These are phyloP conservation scores for Cladosporium sphaerospermum DNA, from an alignment of 2,329 filamentous ascomycete species.

Conservation along the genomic window DNA sequence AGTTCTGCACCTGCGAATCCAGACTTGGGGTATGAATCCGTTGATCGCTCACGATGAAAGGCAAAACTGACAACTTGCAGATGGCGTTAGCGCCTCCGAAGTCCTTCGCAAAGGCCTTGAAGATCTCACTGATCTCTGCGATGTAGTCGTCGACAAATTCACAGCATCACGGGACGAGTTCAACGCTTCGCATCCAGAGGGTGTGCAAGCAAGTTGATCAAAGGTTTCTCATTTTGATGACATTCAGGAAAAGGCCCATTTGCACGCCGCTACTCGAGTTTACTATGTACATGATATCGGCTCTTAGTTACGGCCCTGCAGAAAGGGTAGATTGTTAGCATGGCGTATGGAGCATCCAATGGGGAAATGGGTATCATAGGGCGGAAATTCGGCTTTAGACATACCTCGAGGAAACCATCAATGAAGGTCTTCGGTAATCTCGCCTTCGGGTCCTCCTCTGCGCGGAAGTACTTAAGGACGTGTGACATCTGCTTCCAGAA, in stretches of 20 bases:
- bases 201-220: constrained; percentile 10
- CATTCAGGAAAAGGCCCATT: neutral
- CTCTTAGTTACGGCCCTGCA: constrained; percentile 23
- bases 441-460: constrained; percentile 70
- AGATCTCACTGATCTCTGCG: constrained; percentile 86
- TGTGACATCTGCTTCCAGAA: constrained; percentile 98
- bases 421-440: constrained; percentile 86
- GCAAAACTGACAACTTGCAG: constrained; percentile 39
- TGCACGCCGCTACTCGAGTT: constrained; percentile 9
- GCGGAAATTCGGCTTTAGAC: constrained; percentile 27
- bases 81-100: constrained; percentile 71
- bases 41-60: constrained; percentile 26
- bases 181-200: constrained; percentile 31
- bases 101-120: constrained; percentile 84
- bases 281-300: constrained; percentile 11
- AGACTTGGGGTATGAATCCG: constrained; percentile 74
- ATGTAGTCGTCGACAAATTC: constrained; percentile 90
- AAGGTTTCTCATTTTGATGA: constrained; percentile 3
- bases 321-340: constrained; percentile 7
- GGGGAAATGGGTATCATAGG: neutral
- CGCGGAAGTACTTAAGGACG: constrained; percentile 93
- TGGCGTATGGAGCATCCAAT: constrained; percentile 1
- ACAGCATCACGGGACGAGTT: constrained; percentile 60
- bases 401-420: constrained; percentile 87
- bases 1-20: constrained; percentile 96